Conservation (phyloP, 805 yeast genomes). For the Wickerhamiella bombiphila region DNA sequence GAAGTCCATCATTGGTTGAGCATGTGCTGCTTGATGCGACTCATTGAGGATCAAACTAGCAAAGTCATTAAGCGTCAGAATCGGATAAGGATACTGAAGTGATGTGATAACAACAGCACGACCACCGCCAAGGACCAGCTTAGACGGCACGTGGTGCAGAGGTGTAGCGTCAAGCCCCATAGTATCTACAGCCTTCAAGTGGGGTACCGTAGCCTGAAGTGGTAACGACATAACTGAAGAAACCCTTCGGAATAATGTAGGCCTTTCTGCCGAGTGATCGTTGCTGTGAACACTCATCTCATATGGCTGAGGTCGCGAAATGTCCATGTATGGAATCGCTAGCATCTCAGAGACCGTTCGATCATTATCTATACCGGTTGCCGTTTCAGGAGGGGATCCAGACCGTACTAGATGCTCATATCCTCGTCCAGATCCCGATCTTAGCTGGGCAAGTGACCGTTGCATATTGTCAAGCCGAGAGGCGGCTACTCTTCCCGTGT, state of each 20-base stretch:
- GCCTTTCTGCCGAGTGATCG: neutral
- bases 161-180: conserved; percentile 28
- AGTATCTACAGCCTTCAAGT: neutral
- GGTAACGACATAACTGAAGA: conserved; percentile 11
- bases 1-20: conserved; percentile 56
- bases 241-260: conserved; percentile 9
- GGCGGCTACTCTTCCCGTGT: conserved; percentile 10
- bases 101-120: conserved; percentile 79
- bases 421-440: neutral
- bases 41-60: conserved; percentile 82
- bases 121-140: conserved; percentile 34
- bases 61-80: conserved; percentile 76
- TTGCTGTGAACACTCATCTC: neutral
- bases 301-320: neutral
- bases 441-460: conserved; percentile 1
- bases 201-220: conserved; percentile 1
- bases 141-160: conserved; percentile 41
- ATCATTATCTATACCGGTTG: neutral
- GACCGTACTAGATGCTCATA: neutral
- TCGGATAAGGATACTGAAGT: conserved; percentile 57
- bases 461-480: conserved; percentile 16
- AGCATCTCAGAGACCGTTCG: neutral
- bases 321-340: neutral
- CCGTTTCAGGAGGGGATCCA: too few relatives aligned
- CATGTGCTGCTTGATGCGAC: conserved; percentile 44